Conservation (phyloP, 495 filamentous ascomycete species). For the Neurospora sublineolata region DNA sequence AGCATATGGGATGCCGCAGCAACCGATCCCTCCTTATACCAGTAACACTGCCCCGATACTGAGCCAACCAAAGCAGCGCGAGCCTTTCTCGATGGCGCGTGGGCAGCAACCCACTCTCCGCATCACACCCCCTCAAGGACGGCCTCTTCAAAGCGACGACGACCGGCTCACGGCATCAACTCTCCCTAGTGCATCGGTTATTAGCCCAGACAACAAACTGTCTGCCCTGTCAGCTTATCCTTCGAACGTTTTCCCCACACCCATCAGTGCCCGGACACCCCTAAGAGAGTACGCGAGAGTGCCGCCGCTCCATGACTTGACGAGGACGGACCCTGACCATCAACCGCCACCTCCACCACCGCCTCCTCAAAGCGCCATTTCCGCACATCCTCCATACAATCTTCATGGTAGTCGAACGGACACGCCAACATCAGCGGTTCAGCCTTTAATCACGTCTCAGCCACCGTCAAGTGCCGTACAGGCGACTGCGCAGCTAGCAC, state of each 20-base stretch:
- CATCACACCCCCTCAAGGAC: slow-evolving; percentile 44
- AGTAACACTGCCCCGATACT: slow-evolving; percentile 11
- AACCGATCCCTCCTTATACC: slow-evolving; percentile 19
- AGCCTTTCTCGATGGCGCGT: slow-evolving; percentile 39
- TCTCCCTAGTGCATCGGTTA: slow-evolving; percentile 37
- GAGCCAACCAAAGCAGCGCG: slow-evolving; percentile 31
- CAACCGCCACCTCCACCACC: slow-evolving; percentile 13
- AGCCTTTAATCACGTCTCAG: slow-evolving; percentile 18
- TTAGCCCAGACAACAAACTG: slow-evolving; percentile 43
- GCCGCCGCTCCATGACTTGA: slow-evolving; percentile 43
- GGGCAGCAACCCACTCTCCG: slow-evolving; percentile 36
- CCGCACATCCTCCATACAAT: slow-evolving; percentile 17
- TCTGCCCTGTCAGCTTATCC: slow-evolving; percentile 39
- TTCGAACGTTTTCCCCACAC: slow-evolving; percentile 39
- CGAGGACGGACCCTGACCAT: slow-evolving; percentile 34
- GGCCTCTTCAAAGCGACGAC: slow-evolving; percentile 37
- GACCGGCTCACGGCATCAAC: slow-evolving; percentile 37
- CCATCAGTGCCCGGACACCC: slow-evolving; percentile 40
- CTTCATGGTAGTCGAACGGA: slow-evolving; percentile 37
- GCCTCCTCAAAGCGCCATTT: slow-evolving; percentile 13
- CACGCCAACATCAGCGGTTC: slow-evolving; percentile 23
- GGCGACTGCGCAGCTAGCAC: slow-evolving; percentile 48
- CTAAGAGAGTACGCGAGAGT: slow-evolving; percentile 40
- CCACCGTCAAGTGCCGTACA: slow-evolving; percentile 31
- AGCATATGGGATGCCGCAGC: slow-evolving; percentile 42